These are phyloP conservation scores for Colletotrichum sublineola DNA, from an alignment of 2,329 filamentous ascomycete species.

Conservation along the genomic window DNA sequence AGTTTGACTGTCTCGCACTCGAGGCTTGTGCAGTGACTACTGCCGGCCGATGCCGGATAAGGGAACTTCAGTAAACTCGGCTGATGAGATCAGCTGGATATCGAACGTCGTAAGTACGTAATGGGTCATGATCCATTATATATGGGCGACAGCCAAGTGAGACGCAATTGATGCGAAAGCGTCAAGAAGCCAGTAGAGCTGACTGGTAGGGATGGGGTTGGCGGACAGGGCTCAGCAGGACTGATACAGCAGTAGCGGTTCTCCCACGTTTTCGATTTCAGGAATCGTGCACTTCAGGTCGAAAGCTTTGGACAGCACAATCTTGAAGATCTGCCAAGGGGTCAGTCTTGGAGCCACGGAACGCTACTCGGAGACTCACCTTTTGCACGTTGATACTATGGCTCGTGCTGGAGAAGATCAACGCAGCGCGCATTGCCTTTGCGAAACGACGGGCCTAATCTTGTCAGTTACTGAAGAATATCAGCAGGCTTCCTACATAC, in stretches of 20 bases:
- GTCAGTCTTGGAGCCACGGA: conserved; percentile 34
- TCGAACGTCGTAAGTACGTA: conserved; percentile 42
- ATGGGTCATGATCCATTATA: conserved; percentile 44
- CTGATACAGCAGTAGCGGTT: conserved; percentile 93
- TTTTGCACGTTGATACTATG: conserved; percentile 99
- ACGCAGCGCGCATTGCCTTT: conserved; percentile 96
- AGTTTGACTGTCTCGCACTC: conserved; percentile 29
- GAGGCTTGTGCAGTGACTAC: conserved; percentile 10
- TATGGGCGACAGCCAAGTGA: conserved; percentile 27
- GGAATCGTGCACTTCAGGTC: conserved; percentile 99
- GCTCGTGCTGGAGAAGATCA: conserved; percentile 99
- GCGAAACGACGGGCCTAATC: conserved; percentile 90
- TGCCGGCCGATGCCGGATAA: conserved; percentile 8
- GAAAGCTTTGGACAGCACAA: conserved; percentile 97
- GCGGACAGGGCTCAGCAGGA: conserved; percentile 57
- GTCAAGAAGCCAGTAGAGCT: conserved; percentile 14
- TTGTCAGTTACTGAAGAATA: neutral
- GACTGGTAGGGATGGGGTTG: conserved; percentile 6
- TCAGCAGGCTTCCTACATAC: conserved; percentile 59
- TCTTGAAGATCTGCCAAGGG: conserved; percentile 90
- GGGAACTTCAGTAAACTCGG: conserved; percentile 24
- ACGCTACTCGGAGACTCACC: conserved; percentile 63
- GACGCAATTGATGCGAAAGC: neutral
- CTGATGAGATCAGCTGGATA: conserved; percentile 36
- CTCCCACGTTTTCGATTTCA: conserved; percentile 97